Conservation (phyloP, 805 yeast species). For the Candida methanosorbosa region DNA sequence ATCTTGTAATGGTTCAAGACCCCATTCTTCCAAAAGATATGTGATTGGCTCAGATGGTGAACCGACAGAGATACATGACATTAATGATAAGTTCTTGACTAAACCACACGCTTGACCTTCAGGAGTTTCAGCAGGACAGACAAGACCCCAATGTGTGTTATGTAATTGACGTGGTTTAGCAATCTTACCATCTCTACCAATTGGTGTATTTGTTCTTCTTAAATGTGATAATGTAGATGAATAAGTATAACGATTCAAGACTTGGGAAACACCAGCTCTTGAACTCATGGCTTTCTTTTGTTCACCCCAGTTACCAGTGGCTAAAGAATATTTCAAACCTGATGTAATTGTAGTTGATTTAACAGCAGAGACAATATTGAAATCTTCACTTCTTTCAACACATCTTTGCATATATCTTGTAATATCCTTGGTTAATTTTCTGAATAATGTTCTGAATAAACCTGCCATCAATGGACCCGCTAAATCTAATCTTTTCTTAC, state of each 20-base stretch:
- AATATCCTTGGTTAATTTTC: conserved; percentile 92
- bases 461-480: conserved; percentile 98
- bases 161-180: conserved; percentile 99
- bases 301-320: conserved; percentile 99
- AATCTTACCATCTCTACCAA: conserved; percentile 97
- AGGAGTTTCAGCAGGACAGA: conserved; percentile 99
- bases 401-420: conserved; percentile 98
- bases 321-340: conserved; percentile 94
- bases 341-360: conserved; percentile 96
- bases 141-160: conserved; percentile 99
- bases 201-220: conserved; percentile 98
- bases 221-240: conserved; percentile 98
- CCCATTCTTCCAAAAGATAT: conserved; percentile 96
- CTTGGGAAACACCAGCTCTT: conserved; percentile 99
- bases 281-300: conserved; percentile 99
- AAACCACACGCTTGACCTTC: conserved; percentile 99
- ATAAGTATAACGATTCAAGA: conserved; percentile 93
- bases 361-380: conserved; percentile 92
- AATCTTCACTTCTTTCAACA: conserved; percentile 95
- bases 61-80: conserved; percentile 98
- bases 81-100: conserved; percentile 89
- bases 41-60: conserved; percentile 93
- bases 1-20: conserved; percentile 96
- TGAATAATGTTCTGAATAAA: conserved; percentile 88
- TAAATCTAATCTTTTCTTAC: conserved; percentile 94